These are phyloP conservation scores for Gloeostereum incarnatum DNA, from an alignment of 768 basidiomycete genomes.

Conservation along the genomic window DNA sequence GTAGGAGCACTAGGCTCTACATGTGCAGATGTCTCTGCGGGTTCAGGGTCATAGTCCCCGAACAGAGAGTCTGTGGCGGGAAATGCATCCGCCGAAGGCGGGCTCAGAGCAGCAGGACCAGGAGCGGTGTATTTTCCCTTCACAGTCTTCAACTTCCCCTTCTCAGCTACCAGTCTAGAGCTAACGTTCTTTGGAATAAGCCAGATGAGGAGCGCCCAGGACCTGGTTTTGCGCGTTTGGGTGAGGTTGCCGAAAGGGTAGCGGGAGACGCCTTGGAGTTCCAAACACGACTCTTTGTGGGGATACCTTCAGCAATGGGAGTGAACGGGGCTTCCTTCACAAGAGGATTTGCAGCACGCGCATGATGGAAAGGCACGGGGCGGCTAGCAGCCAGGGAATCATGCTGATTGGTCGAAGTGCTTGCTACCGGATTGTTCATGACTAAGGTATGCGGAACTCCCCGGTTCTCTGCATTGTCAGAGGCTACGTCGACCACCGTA, in stretches of 20 bases:
- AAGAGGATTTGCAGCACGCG: constrained; percentile 39
- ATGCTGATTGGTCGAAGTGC: background rate
- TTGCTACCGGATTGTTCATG: background rate
- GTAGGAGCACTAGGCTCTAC: constrained; percentile 3
- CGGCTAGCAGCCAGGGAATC: constrained; percentile 2
- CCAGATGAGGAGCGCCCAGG: constrained; percentile 42
- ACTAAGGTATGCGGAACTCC: background rate
- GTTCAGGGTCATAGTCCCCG: background rate
- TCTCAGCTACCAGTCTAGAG: constrained; percentile 45
- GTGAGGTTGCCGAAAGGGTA: constrained; percentile 5
- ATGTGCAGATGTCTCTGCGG: constrained; percentile 11
- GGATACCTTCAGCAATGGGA: constrained; percentile 29
- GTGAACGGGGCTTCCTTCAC: constrained; percentile 41
- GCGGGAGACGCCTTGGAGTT: background rate
- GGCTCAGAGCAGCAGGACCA: constrained; percentile 9
- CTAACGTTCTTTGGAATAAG: constrained; percentile 29
- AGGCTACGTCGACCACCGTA: background rate
- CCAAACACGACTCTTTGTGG: constrained; percentile 37
- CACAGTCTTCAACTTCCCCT: constrained; percentile 40
- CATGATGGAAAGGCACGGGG: constrained; percentile 30
- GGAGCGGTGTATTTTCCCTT: constrained; percentile 29
- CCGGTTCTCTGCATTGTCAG: background rate
- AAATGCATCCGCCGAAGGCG: background rate
- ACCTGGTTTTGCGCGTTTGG: constrained; percentile 28
- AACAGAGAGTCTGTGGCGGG: background rate